Evolutionary conservation across 805 yeast species (phyloP).

Genomic region (Candida sonorensis): DNA sequence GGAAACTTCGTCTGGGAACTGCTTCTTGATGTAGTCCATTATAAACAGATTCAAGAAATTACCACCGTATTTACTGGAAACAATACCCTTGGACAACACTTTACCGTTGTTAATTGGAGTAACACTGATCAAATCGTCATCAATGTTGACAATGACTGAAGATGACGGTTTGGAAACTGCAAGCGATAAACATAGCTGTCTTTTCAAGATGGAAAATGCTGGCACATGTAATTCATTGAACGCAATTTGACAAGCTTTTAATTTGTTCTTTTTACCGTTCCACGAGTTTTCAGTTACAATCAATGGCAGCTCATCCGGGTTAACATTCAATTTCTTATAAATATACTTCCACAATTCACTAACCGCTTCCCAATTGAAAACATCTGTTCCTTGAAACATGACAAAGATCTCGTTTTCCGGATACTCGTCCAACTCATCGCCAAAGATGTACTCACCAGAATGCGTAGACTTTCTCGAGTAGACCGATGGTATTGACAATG

Average conservation of each 20-base stretch:
- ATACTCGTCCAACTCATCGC: constrained; percentile 35
- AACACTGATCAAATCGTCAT: constrained; percentile 60
- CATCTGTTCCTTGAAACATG: constrained; percentile 52
- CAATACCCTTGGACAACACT: constrained; percentile 56
- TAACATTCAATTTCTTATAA: constrained; percentile 44
- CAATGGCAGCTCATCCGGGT: constrained; percentile 58
- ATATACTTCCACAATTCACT: constrained; percentile 63
- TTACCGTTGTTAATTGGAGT: constrained; percentile 77
- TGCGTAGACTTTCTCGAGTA: constrained; percentile 36
- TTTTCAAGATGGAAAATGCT: constrained; percentile 64
- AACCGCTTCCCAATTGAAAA: constrained; percentile 69
- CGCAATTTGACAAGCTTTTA: constrained; percentile 59
- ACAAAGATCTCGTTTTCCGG: constrained; percentile 50
- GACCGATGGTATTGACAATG: constrained; percentile 48
- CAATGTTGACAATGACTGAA: constrained; percentile 77
- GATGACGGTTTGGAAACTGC: constrained; percentile 68
- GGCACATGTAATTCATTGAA: constrained; percentile 74
- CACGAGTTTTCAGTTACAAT: constrained; percentile 52
- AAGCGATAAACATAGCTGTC: constrained; percentile 71
- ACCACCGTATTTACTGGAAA: constrained; percentile 74
- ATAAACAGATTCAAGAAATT: constrained; percentile 70
- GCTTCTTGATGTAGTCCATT: constrained; percentile 36
- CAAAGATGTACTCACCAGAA: constrained; percentile 22
- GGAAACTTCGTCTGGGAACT: constrained; percentile 24
- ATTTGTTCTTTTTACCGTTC: constrained; percentile 54